Evolutionary conservation across 164 flowering plant species (phyloP), one percentile per base, ranked within the genome.

Genomic region (Paratinospora sagittata): DNA sequence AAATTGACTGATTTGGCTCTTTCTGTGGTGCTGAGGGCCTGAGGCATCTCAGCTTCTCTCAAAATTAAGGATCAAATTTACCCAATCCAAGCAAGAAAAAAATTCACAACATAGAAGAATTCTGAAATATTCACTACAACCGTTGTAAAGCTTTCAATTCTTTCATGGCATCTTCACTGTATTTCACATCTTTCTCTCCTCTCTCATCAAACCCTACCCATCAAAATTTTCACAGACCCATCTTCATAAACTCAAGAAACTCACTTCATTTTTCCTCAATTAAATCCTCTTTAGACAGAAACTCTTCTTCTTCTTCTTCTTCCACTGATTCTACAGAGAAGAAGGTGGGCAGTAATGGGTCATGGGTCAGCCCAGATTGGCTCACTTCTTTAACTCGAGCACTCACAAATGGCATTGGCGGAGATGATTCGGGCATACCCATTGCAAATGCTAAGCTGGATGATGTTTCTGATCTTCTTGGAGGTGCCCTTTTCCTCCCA

Each of bases 361-460:
- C 97, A 23, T 91, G 96, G 98, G 92, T 89, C 26, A 91, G 96
- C 79, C 97, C 97, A 13, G 90, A 89, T 65, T 92, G 98, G 98
- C 85, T 94, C 45, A 86, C 97, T 17, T 84, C 93, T 26, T 75
- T 94, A 13, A 68, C 88, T 13, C 82, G 80, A 16, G 77, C 88
- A 33, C 67, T 90, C 2, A 69, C 73, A 21, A 71, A 27, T 14
- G 64, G 85, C 63, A 11, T 72, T 1, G 61, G 73, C 62, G 37
- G 65, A 13, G 88, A 85, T 63, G 94, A 85, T 34, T 91, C 97
- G 6, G 85, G 83, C 63, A 94, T 94, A 21, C 98, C 98, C 78
- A 41, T 87, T 3, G 98, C 97, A 13, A 79, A 43, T 70, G 92
- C 97, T 7, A 76, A 87, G 87, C 93, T 92, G 12, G 98, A 88